A percentile compares a stretch with the other conserved stretches of the same genome.
Evolutionary conservation across 164 flowering plant species (phyloP).

Genomic region (Pachysandra terminalis): DNA sequence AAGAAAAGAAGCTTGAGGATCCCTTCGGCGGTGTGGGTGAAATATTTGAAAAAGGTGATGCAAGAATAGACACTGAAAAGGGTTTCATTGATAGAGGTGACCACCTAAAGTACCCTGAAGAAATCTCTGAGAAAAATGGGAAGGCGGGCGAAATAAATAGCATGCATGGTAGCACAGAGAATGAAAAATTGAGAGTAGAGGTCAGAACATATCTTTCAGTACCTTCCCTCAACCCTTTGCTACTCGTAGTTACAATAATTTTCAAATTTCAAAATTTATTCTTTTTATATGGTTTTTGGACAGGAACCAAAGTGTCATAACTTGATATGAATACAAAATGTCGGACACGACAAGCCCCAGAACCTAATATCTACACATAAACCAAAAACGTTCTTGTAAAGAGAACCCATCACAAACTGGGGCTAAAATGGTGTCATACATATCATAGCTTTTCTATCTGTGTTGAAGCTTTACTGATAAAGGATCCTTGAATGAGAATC

Average conservation of each 20-base stretch:
- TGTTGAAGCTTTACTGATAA: not conserved
- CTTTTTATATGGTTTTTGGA: too few relatives aligned
- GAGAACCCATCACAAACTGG: too few relatives aligned
- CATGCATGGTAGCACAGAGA: not conserved
- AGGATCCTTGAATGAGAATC: not conserved
- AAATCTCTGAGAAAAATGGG: not conserved
- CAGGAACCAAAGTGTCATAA: too few relatives aligned
- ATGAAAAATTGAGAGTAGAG: conserved; percentile 10
- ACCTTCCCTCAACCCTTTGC: not conserved
- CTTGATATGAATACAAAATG: too few relatives aligned
- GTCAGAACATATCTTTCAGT: conserved; percentile 3
- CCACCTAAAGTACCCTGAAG: not conserved
- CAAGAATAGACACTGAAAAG: not conserved
- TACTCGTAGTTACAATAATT: not conserved
- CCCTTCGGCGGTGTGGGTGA: not conserved
- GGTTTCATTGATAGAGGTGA: not conserved
- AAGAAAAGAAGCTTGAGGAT: not conserved
- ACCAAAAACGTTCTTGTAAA: too few relatives aligned
- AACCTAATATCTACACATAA: too few relatives aligned
- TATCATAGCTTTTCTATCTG: not conserved
- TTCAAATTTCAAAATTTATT: too few relatives aligned
- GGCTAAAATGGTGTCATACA: too few relatives aligned
- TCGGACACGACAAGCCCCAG: too few relatives aligned
- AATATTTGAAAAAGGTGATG: conserved; percentile 1
- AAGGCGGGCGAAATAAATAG: not conserved